Conservation (phyloP, 2,329 filamentous ascomycete genomes). For the Akanthomyces uredinophilus region DNA sequence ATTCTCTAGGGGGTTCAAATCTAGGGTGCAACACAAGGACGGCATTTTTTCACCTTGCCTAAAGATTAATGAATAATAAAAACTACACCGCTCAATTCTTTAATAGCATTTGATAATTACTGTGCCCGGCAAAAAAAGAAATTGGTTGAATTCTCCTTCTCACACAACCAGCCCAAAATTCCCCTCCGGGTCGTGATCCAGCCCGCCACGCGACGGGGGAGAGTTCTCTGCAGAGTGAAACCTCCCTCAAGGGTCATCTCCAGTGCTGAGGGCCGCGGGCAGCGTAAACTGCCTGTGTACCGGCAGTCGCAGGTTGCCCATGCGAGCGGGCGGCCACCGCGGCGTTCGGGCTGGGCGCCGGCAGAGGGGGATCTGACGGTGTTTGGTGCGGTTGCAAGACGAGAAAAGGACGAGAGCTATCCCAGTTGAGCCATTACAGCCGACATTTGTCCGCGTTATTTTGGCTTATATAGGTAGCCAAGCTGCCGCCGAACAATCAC, state of each 20-base stretch:
- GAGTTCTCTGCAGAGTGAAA: constrained; percentile 66
- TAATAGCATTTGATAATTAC: neutral
- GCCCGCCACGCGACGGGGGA: constrained; percentile 66
- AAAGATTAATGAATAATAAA: neutral
- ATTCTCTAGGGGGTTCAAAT: neutral
- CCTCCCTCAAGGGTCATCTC: constrained; percentile 66
- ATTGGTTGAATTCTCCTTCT: constrained; percentile 51
- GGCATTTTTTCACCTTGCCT: neutral
- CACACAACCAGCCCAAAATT: constrained; percentile 48
- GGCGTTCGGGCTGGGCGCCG: constrained; percentile 64
- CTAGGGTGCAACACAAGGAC: neutral
- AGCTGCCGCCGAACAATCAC: no score
- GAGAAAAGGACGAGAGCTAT: constrained; percentile 52
- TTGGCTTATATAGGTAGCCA: constrained; percentile 23
- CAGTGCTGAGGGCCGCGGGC: constrained; percentile 59
- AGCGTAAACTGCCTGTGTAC: constrained; percentile 27
- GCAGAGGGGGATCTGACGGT: constrained; percentile 49
- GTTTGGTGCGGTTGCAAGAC: constrained; percentile 43
- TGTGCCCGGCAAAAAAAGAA: constrained; percentile 22
- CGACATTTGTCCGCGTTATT: constrained; percentile 22
- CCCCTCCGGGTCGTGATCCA: constrained; percentile 62
- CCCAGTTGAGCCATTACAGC: constrained; percentile 61
- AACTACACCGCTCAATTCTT: neutral
- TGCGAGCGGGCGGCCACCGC: constrained; percentile 62
- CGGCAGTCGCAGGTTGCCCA: constrained; percentile 61